Evolutionary conservation across 768 basidiomycete species (phyloP).

Genomic region (Galerina sulciceps): DNA sequence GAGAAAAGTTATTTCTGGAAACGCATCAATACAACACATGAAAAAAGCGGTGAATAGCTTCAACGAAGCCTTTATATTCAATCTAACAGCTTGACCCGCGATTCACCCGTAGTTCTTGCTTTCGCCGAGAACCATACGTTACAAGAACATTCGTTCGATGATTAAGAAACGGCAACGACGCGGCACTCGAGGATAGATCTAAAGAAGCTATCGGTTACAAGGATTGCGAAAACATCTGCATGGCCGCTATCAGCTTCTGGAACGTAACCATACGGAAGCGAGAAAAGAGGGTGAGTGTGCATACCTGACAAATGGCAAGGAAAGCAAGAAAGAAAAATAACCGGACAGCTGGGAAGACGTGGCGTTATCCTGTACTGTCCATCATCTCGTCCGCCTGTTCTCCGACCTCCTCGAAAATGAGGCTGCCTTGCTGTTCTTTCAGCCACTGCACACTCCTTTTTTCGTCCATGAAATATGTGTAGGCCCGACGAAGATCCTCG

Average conservation of each 20-base stretch:
- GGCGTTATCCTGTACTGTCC: conserved; percentile 20
- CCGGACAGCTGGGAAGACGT: neutral
- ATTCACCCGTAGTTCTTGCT: conserved; percentile 26
- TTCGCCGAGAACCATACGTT: conserved; percentile 17
- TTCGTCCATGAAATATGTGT: conserved; percentile 92
- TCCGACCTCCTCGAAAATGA: conserved; percentile 76
- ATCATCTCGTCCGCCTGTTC: conserved; percentile 35
- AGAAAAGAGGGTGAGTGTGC: neutral
- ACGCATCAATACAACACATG: conserved; percentile 20
- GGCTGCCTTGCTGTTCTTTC: conserved; percentile 77
- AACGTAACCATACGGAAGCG: conserved; percentile 5
- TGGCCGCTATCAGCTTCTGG: conserved; percentile 10
- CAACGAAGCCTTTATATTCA: conserved; percentile 12
- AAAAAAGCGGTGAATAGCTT: conserved; percentile 11
- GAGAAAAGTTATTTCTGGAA: conserved; percentile 14
- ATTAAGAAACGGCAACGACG: too few relatives aligned
- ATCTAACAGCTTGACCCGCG: conserved; percentile 21
- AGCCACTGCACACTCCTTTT: conserved; percentile 92
- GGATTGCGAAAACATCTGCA: conserved; percentile 14
- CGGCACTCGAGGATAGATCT: neutral
- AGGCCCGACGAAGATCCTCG: conserved; percentile 83
- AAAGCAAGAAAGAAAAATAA: conserved; percentile 2
- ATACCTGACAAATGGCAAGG: conserved; percentile 5
- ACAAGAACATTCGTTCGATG: neutral
- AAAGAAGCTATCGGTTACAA: conserved; percentile 13